Conservation (phyloP, 331 rosid genomes). For the Acacia concinna region DNA sequence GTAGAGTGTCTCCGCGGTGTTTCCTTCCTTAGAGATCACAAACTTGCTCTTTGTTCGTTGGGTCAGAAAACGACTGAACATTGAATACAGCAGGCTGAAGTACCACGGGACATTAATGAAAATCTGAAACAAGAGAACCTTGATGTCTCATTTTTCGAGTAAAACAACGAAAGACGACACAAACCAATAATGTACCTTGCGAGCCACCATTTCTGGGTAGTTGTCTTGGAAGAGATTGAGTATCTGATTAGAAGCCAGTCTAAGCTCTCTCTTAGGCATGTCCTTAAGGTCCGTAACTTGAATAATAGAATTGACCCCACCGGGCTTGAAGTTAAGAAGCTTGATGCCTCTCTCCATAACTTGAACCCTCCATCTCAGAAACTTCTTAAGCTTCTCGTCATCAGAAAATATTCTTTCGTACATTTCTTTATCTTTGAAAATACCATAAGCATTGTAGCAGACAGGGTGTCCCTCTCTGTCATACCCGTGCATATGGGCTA, state of each 20-base stretch:
- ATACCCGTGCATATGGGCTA: slow-evolving; percentile 85
- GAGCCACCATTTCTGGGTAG: slow-evolving; percentile 95
- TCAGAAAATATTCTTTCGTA: slow-evolving; percentile 83
- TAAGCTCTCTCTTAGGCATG: slow-evolving; percentile 93
- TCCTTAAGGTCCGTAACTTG: slow-evolving; percentile 97
- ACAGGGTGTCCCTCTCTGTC: slow-evolving; percentile 90
- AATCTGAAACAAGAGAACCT: slow-evolving; percentile 46
- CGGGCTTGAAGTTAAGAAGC: slow-evolving; percentile 81
- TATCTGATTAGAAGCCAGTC: slow-evolving; percentile 91
- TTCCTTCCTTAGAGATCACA: slow-evolving; percentile 92
- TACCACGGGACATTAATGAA: slow-evolving; percentile 99
- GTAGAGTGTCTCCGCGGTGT: slow-evolving; percentile 87
- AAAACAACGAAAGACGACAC: slow-evolving; percentile 7
- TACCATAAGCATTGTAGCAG: slow-evolving; percentile 86
- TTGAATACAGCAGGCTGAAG: slow-evolving; percentile 85
- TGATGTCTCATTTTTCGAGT: neutral
- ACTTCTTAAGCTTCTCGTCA: slow-evolving; percentile 82
- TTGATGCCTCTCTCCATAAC: slow-evolving; percentile 82
- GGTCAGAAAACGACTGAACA: slow-evolving; percentile 92
- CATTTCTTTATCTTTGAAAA: slow-evolving; percentile 75
- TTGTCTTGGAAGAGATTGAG: slow-evolving; percentile 91
- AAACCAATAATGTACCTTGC: slow-evolving; percentile 53
- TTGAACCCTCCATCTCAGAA: slow-evolving; percentile 91
- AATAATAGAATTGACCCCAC: slow-evolving; percentile 81
- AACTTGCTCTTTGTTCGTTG: slow-evolving; percentile 96